Base-by-base conservation (phyloP, 2,329 filamentous ascomycete species). In the Cordyceps farinosa region DNA sequence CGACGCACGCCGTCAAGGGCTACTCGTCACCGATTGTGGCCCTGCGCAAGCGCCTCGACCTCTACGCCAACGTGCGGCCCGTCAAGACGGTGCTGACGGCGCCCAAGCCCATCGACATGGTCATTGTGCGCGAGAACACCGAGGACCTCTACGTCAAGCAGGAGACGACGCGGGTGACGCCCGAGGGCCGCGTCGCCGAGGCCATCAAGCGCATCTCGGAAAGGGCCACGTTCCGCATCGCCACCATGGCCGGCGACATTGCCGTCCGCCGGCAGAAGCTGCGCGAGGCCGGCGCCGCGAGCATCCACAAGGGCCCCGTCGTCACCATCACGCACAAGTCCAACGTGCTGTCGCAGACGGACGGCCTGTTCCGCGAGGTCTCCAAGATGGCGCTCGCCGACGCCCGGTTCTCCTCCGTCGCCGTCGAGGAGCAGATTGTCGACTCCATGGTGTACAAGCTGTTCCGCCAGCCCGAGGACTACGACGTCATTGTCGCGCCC, bases 391-490 rank as follows among this genome's bases (percentile, higher is more conserved):
- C 91, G 4, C 87, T 98, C 9, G 83, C 87, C 34, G 82, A 83
- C 58, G 69, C 84, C 13, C 83, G 80, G 68, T 97, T 91, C 80
- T 77, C 69, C 65, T 78, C 77, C 57, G 80, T 96, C 61, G 79
- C 79, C 48, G 83, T 97, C 61, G 95, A 98, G 78, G 95, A 98
- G 83, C 95, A 99, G 81, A 99, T 99, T 70, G 94, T 99, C 67
- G 95, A 99, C 79, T 94, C 90, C 66, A 99, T 99, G 95, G 92
- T 98, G 64, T 98, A 98, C 87, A 98, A 98, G 83, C 90, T 99
- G 63, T 98, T 98, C 87, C 91, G 94, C 66, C 92, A 98, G 79
- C 95, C 95, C 50, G 85, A 89, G 72, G 90, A 89, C 73, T 99
- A 98, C 86, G 95, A 99, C 76, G 94, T 98, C 69, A 96, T 99